Evolutionary conservation across 1,284 basidiomycete species (phyloP), one percentile per base, ranked within the genome.

Genomic region (Somion occarium): DNA sequence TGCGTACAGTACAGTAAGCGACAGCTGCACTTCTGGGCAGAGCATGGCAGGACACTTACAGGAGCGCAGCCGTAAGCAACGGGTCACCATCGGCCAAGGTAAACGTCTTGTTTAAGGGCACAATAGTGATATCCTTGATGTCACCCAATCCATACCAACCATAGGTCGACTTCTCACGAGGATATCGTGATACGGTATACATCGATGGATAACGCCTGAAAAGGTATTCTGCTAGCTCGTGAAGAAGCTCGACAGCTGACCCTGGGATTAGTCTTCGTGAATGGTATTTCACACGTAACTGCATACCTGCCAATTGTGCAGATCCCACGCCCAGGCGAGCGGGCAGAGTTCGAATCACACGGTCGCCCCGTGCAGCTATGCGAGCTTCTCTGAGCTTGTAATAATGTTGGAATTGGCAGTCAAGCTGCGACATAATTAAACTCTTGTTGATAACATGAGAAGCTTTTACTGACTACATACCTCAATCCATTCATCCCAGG

Each of bases 401-500:
- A 58, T 80, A 82, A 30, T 61, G 58, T 19, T 67, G 63, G 59
- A 80, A 84, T 46, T 78, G 70, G 45, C 75, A 69, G 64, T 87
- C 85, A 20, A 85, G 70, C 74, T 82, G 30, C 46, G 41, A 34
- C 43, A 38, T 20, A n/a, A n/a, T n/a, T n/a, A n/a, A n/a, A n/a
- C n/a, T n/a, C n/a, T n/a, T n/a, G n/a, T n/a, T n/a, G n/a, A n/a
- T n/a, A n/a, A n/a, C n/a, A n/a, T n/a, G 23, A n/a, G 7, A 25
- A 37, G n/a, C 19, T 18, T 25, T 11, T 43, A 26, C 15, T 51
- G n/a, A n/a, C 48, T 38, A 50, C 60, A 52, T 51, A 80, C 79
- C 69, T 86, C 84, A 48, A 85, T 78, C 84, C 85, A 87, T 48
- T 84, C 79, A 18, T 73, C 71, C 79, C 80, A 86, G 11, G 69